Percentiles rank a stretch among this genome's conserved stretches.
Conservation (phyloP, 108 stramenopile species). For the Cyclotella cryptica region DNA sequence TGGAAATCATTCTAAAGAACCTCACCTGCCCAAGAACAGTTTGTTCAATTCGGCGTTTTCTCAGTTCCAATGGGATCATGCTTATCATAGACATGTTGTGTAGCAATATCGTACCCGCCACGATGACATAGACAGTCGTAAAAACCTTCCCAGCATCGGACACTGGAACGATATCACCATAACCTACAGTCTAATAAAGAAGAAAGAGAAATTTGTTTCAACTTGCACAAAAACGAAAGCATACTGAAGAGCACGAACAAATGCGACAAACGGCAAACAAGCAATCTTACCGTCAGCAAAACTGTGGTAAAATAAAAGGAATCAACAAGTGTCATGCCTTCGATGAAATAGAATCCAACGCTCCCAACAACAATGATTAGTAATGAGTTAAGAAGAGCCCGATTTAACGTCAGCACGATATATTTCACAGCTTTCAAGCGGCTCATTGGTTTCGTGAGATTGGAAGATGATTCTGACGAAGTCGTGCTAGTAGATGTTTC, state of each 20-base stretch:
- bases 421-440: slow-evolving; percentile 76
- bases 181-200: slow-evolving; percentile 54
- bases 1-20: background rate
- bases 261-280: background rate
- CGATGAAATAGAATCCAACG: slow-evolving; percentile 85
- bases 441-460: slow-evolving; percentile 33
- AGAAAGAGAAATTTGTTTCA: background rate
- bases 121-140: slow-evolving; percentile 56
- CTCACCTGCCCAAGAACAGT: slow-evolving; percentile 70
- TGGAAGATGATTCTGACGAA: slow-evolving; percentile 35
- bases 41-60: slow-evolving; percentile 83
- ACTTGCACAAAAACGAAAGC: background rate
- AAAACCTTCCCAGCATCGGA: slow-evolving; percentile 48
- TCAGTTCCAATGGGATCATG: slow-evolving; percentile 89
- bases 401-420: slow-evolving; percentile 78
- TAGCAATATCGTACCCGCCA: slow-evolving; percentile 83
- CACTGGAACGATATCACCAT: slow-evolving; percentile 86
- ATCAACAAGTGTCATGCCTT: slow-evolving; percentile 64
- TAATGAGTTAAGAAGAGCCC: slow-evolving; percentile 81
- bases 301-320: slow-evolving; percentile 80
- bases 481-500: slow-evolving; percentile 36
- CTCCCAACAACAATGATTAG: slow-evolving; percentile 83
- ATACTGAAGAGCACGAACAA: background rate
- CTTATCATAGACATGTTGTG: slow-evolving; percentile 92
- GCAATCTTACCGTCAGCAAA: slow-evolving; percentile 57